Evolutionary conservation across 352 stramenopile genomes (phyloP), one percentile per base, ranked within the genome.

Genomic region (Globisporangium middletonii): DNA sequence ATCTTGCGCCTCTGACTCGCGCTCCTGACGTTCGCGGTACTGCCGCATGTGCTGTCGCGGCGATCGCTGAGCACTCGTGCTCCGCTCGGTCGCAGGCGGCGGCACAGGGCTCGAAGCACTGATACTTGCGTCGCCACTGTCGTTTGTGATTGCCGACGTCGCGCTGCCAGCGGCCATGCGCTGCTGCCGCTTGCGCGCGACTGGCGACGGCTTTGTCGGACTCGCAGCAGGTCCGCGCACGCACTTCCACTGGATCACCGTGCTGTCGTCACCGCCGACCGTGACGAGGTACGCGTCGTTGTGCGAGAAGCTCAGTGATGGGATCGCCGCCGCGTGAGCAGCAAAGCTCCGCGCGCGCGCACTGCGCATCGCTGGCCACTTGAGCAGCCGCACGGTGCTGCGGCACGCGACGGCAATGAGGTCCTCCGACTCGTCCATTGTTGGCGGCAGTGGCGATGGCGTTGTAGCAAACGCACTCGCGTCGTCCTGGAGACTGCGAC

Each of bases 201-300:
- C 47, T 3, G 57, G 43, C 1, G 47, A 50, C 19, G 26, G 58
- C 8, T 50, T 57, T 50, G 28, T 37, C 9, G 19, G 45, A 33
- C 50, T 63, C 45, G 37, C 44, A 46, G 37, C 44, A 46, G 4
- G 52, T 18, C 28, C 59, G 23, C 47, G 23, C 53, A 54, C 62
- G 58, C 56, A 64, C 55, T 60, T 72, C 77, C 77, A 88, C 53
- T 90, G 77, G 23, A 88, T 69, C 19, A 90, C 54, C 12, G 80
- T 75, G 18, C 66, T 68, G 51, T 90, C 80, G 15, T 83, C 72
- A 1, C 79, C 79, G 43, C 77, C 79, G 11, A 75, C 65, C 18
- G 77, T 78, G 27, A 88, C n/a, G 2, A 88, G 53, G 52, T 73
- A 81, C 7, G 53, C 46, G 43, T 83, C 60, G 16, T 83, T 72